phyloP scores from a whole-genome alignment of 164 flowering plant species.

The Litsea cubeba region DNA sequence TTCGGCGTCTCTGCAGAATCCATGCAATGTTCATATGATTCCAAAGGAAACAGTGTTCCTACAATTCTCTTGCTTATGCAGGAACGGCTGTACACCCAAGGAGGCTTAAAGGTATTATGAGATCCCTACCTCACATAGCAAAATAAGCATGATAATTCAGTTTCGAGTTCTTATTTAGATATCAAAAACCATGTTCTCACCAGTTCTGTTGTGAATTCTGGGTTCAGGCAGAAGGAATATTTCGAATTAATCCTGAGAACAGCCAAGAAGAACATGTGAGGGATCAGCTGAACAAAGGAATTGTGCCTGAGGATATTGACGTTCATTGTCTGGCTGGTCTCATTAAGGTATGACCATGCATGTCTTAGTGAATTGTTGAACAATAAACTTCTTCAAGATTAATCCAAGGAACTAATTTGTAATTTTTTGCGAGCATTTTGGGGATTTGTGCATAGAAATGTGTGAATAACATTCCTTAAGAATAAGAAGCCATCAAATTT shows the following conservation, averaged over 20 bases:
- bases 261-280: slow-evolving; percentile 87
- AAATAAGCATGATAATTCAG: not conserved
- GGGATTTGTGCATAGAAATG: not conserved
- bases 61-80: slow-evolving; percentile 89
- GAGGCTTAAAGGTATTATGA: slow-evolving; percentile 69
- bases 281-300: slow-evolving; percentile 79
- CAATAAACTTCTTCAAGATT: not conserved
- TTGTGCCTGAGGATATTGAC: slow-evolving; percentile 82
- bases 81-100: slow-evolving; percentile 75
- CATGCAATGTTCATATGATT: slow-evolving; percentile 85
- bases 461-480: not conserved
- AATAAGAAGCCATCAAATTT: not conserved
- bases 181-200: not conserved
- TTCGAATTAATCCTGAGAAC: slow-evolving; percentile 93
- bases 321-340: slow-evolving; percentile 95
- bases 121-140: not conserved
- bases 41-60: slow-evolving; percentile 87
- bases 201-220: slow-evolving; percentile 1
- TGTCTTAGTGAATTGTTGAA: not conserved
- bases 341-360: slow-evolving; percentile 28
- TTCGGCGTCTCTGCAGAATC: slow-evolving; percentile 95
- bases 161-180: not conserved
- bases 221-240: slow-evolving; percentile 88
- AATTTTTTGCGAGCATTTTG: not conserved
- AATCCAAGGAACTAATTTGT: not conserved